Evolutionary conservation across 257 asterid species (phyloP), one percentile per base, ranked within the genome.

Genomic region (Capsicum baccatum): DNA sequence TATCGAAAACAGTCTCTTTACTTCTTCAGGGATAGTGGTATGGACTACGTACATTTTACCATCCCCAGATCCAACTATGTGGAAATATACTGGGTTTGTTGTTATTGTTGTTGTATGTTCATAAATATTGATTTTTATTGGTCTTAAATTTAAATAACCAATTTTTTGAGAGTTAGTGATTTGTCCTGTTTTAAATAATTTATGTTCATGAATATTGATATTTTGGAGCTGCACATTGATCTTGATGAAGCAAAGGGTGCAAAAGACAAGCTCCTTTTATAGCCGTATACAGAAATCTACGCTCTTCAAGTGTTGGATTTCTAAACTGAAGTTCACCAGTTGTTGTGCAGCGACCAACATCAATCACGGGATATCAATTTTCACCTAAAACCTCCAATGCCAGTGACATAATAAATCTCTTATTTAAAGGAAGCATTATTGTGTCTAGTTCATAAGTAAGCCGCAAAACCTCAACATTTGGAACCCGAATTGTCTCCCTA

Each of bases 191-290:
- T 26, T 26, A 26, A 26, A 26, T 26, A 26, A 26, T 26, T 26
- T 26, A 26, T 26, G 33, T 26, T 26, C 33, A 26, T 26, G 33
- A 26, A 26, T 26, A 26, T 26, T 26, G 33, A 26, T 26, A 26
- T 84, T 82, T 92, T 3, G 90, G 89, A 10, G 81, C 90, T 0
- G 83, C 86, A 76, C 86, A 84, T 33, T 55, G 64, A 54, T 86
- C 91, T 68, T 90, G 88, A 87, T 67, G 89, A 5, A 92, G 92
- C 86, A 92, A 80, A 9, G 92, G 91, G 85, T 91, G 96, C 84
- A 91, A 80, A 59, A 92, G 89, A 33, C 69, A 86, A 50, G 89
- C 79, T 1, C 83, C 92, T 84, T 66, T 86, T 80, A 89, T 47
- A n/a, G 83, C 84, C 1, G 78, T 91, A 79, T 79, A 92, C 26